Base-by-base conservation (phyloP, 2,329 filamentous ascomycete species). In the Calonectria montana region DNA sequence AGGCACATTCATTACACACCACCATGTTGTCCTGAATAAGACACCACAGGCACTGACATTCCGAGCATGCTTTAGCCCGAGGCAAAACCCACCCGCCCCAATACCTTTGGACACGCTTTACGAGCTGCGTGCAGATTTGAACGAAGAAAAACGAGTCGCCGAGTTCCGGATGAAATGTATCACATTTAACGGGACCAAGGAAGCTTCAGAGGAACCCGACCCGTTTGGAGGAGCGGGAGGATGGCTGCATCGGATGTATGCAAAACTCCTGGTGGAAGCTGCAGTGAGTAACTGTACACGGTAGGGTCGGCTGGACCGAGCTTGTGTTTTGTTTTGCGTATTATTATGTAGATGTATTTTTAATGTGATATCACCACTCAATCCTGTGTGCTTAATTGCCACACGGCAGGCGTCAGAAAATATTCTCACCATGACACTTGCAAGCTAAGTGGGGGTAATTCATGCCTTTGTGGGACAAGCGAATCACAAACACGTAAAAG, bases 1-100 rank as follows among this genome's bases (percentile, higher is more conserved):
- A 77, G 75, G 70, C 27, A 78, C 77, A 13, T 72, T 55, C 23
- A 65, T 78, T 12, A 78, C 75, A 3, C 74, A 76, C 4, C 75
- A 78, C 12, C 74, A 76, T 39, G 0, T 63, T 9, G 62, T 77
- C 0, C 65, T 77, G 0, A 64, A 73, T 3, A 76, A 77, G 35
- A 62, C 71, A 0, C 64, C 75, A 5, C 70, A 50, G 1, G 70
- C 69, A 3, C 41, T 78, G 37, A 72, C 67, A 0, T 43, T 77
- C 29, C 72, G 76, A n/a, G 74, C 69, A 1, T 77, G 75, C 9
- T 57, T 78, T 2, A 29, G 57, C 8, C 74, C 76, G 0, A 69
- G 67, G 2, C 75, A 78, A 31, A 61, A 47, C 4, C 63, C 76
- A 2, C 69, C 68, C 0, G 2, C 4, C 0, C 73, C 75, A 0